Conservation (phyloP, 176 grass and related monocot genomes). For the Carex pumila region DNA sequence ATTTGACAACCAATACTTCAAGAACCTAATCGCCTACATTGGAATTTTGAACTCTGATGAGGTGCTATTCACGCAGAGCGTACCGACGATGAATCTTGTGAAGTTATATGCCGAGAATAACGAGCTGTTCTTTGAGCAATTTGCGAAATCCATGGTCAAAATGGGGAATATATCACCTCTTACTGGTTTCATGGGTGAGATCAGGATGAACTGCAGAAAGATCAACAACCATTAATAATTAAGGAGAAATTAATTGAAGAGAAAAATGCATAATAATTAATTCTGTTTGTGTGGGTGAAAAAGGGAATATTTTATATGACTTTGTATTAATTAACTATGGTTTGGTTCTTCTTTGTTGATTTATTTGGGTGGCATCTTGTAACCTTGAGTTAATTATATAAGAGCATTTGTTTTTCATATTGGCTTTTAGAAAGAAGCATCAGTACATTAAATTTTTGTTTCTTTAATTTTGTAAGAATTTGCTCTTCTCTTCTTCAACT, state of each 20-base stretch:
- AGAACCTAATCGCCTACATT: conserved; percentile 54
- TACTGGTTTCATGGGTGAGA: conserved; percentile 52
- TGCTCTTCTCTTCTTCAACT: no score
- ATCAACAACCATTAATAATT: conserved; percentile 34
- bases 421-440: background rate
- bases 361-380: conserved; percentile 1
- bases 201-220: conserved; percentile 88
- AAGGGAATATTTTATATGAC: background rate
- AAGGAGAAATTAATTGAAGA: background rate
- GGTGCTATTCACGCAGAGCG: conserved; percentile 58
- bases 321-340: background rate
- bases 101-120: conserved; percentile 56
- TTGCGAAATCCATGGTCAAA: conserved; percentile 77
- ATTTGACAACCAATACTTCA: conserved; percentile 91
- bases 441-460: no score
- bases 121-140: conserved; percentile 73
- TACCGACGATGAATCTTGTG: conserved; percentile 48
- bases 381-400: background rate
- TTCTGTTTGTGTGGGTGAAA: background rate
- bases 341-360: background rate
- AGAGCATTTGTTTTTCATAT: background rate
- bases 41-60: conserved; percentile 83
- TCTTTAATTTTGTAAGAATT: no score
- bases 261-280: background rate
- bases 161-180: conserved; percentile 82